These are phyloP conservation scores for Aspergillus sp. DNA, from an alignment of 2,329 filamentous ascomycete species.

Conservation along the genomic window DNA sequence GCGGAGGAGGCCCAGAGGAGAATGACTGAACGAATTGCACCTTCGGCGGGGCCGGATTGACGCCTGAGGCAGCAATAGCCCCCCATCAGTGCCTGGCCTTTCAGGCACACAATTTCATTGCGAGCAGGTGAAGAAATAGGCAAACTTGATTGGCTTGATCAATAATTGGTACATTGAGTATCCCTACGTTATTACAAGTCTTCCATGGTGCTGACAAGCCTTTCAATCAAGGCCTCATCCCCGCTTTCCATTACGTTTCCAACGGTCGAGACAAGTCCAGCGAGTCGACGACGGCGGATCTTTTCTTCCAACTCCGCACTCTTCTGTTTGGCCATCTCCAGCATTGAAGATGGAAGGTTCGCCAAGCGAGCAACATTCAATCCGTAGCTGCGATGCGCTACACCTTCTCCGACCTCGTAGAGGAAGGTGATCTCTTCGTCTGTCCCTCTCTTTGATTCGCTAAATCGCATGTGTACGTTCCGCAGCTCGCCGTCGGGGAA, in stretches of 20 bases:
- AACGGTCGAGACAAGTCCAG: slow-evolving; percentile 36
- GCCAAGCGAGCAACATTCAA: slow-evolving; percentile 90
- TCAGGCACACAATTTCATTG: neutral
- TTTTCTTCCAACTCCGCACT: slow-evolving; percentile 79
- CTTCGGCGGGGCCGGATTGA: neutral
- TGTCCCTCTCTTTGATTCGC: slow-evolving; percentile 55
- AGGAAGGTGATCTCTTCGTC: slow-evolving; percentile 89
- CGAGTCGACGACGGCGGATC: slow-evolving; percentile 67
- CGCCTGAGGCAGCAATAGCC: neutral
- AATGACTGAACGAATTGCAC: neutral
- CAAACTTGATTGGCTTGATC: neutral
- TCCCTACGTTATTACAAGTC: slow-evolving; percentile 30
- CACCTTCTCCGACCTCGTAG: slow-evolving; percentile 88
- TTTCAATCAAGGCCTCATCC: slow-evolving; percentile 34
- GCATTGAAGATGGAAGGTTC: slow-evolving; percentile 73
- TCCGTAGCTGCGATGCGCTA: slow-evolving; percentile 92
- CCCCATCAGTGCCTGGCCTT: neutral
- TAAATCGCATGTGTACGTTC: slow-evolving; percentile 96
- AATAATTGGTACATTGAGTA: neutral
- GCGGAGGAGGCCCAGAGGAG: neutral
- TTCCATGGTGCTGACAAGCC: slow-evolving; percentile 38
- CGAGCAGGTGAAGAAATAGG: neutral
- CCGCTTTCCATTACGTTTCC: slow-evolving; percentile 31
- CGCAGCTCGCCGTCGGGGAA: slow-evolving; percentile 69
- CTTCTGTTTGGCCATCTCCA: slow-evolving; percentile 79